These are phyloP conservation scores for Dactylellina leptospora DNA, from an alignment of 2,329 filamentous ascomycete genomes.

Conservation along the genomic window DNA sequence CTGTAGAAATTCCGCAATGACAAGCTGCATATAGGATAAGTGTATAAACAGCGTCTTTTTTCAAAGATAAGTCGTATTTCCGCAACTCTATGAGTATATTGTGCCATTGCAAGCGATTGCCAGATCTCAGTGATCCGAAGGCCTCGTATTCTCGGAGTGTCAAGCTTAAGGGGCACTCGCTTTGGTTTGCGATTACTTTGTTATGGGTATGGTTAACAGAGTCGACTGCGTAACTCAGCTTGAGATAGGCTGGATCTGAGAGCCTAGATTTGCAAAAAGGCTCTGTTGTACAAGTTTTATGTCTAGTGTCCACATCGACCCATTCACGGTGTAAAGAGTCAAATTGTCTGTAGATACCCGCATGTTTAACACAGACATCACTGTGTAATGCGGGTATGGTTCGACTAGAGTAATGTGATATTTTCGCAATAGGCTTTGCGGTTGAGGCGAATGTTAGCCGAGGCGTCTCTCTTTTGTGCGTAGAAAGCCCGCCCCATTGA, in stretches of 20 bases:
- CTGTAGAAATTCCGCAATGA: constrained; percentile 62
- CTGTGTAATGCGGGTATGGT: constrained; percentile 2
- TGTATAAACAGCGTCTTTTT: constrained; percentile 63
- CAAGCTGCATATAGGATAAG: constrained; percentile 65
- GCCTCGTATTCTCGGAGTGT: constrained; percentile 67
- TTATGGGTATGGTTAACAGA: constrained; percentile 62
- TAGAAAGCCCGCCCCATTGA: not conserved
- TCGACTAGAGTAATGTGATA: constrained; percentile 2
- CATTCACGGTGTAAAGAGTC: not conserved
- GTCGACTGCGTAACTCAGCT: constrained; percentile 56
- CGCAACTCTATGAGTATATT: constrained; percentile 68
- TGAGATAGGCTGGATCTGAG: constrained; percentile 54
- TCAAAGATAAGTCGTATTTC: constrained; percentile 65
- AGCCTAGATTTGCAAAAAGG: constrained; percentile 7
- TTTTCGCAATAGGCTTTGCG: constrained; percentile 5
- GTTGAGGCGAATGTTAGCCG: constrained; percentile 4
- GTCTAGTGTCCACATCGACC: constrained; percentile 4
- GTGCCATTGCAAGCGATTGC: constrained; percentile 65
- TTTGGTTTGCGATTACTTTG: constrained; percentile 65
- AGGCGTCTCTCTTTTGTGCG: not conserved
- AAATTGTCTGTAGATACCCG: not conserved
- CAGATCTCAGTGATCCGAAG: constrained; percentile 65
- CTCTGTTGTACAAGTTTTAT: not conserved
- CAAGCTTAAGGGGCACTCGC: constrained; percentile 64
- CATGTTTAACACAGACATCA: constrained; percentile 19